Percentiles rank a stretch among this genome's conserved stretches.
phyloP scores from a whole-genome alignment of 805 yeast species.

The Candida golubevii region DNA sequence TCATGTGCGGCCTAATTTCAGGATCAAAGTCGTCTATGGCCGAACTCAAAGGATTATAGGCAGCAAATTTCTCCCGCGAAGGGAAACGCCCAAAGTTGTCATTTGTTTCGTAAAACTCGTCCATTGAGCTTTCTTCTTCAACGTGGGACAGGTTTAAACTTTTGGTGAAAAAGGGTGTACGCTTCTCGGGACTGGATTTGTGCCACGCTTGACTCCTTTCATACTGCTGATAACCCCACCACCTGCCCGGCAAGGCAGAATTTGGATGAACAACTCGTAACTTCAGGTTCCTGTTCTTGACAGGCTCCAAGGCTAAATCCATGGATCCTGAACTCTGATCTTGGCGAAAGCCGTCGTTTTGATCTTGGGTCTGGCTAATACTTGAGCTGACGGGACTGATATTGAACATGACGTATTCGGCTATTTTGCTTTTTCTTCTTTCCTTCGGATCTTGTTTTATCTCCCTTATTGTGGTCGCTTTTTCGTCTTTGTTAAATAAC shows the following conservation, averaged over 20 bases:
- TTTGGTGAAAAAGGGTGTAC: background rate
- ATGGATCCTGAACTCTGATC: constrained; percentile 1
- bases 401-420: constrained; percentile 1
- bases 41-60: constrained; percentile 7
- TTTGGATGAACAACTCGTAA: constrained; percentile 7
- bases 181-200: background rate
- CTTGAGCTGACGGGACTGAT: constrained; percentile 3
- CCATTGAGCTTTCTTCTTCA: constrained; percentile 10
- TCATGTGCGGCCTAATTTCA: constrained; percentile 15
- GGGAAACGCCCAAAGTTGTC: constrained; percentile 2
- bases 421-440: too few relatives aligned
- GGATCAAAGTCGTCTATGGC: constrained; percentile 11
- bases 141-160: constrained; percentile 1
- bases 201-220: background rate
- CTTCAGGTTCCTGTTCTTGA: background rate
- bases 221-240: constrained; percentile 2
- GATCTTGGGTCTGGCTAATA: background rate
- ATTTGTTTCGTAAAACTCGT: constrained; percentile 14
- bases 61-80: background rate
- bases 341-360: background rate
- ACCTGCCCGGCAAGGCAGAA: constrained; percentile 7
- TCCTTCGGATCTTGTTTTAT: too few relatives aligned
- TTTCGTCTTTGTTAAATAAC: too few relatives aligned
- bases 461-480: too few relatives aligned
- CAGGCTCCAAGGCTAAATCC: background rate